phyloP scores from a whole-genome alignment of 2,329 filamentous ascomycete genomes.

The Hysterium pulicare region DNA sequence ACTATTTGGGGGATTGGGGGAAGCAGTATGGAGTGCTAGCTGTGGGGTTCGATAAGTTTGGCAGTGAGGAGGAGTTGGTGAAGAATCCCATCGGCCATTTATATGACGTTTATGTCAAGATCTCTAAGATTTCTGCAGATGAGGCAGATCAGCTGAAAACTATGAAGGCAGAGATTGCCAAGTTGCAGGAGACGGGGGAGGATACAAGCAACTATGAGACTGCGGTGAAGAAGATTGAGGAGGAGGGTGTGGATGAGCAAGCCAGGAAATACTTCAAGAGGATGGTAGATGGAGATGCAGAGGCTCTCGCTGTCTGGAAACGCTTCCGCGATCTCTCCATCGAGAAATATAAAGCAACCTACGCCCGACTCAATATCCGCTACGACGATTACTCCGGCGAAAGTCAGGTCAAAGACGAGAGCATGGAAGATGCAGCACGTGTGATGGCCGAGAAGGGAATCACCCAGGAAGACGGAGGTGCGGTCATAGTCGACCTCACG shows the following conservation, averaged over 20 bases:
- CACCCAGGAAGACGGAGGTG: constrained; percentile 62
- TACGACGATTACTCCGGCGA: constrained; percentile 69
- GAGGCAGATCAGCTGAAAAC: constrained; percentile 65
- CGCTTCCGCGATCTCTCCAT: constrained; percentile 63
- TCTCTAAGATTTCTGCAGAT: constrained; percentile 59
- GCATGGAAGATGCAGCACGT: constrained; percentile 59
- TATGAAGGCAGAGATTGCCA: constrained; percentile 44
- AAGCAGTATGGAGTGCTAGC: constrained; percentile 71
- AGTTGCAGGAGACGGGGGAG: constrained; percentile 41
- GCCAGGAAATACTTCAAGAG: constrained; percentile 68
- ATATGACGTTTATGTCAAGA: constrained; percentile 77
- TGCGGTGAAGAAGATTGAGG: constrained; percentile 39
- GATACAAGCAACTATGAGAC: constrained; percentile 40
- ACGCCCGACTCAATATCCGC: constrained; percentile 61
- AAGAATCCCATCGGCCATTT: constrained; percentile 78
- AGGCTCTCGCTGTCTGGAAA: constrained; percentile 60
- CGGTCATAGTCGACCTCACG: constrained; percentile 65
- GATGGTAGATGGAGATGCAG: constrained; percentile 61
- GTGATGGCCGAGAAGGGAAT: constrained; percentile 58
- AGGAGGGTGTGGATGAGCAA: constrained; percentile 59
- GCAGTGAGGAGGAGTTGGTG: constrained; percentile 66
- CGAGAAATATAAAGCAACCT: constrained; percentile 62
- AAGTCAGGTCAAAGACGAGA: constrained; percentile 62
- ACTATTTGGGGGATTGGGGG: constrained; percentile 78
- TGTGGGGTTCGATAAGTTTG: constrained; percentile 71